phyloP scores from a whole-genome alignment of 306 rosid genomes.

The Lithocarpus polystachyus region DNA sequence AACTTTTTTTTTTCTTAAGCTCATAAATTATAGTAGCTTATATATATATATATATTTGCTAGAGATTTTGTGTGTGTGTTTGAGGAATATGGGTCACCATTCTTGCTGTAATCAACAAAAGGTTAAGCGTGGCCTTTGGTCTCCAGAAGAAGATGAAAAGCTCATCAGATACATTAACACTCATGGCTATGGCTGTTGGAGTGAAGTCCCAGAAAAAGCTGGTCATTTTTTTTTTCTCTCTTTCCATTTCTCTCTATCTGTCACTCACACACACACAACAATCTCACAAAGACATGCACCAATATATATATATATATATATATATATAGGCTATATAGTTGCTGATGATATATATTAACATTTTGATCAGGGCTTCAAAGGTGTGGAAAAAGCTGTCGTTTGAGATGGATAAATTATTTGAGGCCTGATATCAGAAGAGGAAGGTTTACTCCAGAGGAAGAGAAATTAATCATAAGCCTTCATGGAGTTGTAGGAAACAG shows the following conservation, averaged over 20 bases:
- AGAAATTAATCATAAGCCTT: slow-evolving; percentile 89
- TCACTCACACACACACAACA: neutral
- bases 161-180: slow-evolving; percentile 86
- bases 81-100: slow-evolving; percentile 77
- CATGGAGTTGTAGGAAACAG: slow-evolving; percentile 98
- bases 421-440: slow-evolving; percentile 99
- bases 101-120: slow-evolving; percentile 98
- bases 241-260: neutral
- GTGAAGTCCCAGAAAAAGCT: slow-evolving; percentile 98
- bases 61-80: no score
- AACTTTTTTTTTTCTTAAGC: no score
- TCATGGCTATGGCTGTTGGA: slow-evolving; percentile 98
- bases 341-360: neutral
- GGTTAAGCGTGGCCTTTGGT: slow-evolving; percentile 99
- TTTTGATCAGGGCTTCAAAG: slow-evolving; percentile 77
- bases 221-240: slow-evolving; percentile 37
- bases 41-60: no score
- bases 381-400: slow-evolving; percentile 95
- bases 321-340: no score
- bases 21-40: no score
- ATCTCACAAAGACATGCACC: neutral
- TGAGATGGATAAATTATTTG: slow-evolving; percentile 97
- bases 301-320: no score
- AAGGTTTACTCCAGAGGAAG: slow-evolving; percentile 90
- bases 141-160: slow-evolving; percentile 97